phyloP scores from a whole-genome alignment of 148 eudicot genomes.

The Oxyria digyna region DNA sequence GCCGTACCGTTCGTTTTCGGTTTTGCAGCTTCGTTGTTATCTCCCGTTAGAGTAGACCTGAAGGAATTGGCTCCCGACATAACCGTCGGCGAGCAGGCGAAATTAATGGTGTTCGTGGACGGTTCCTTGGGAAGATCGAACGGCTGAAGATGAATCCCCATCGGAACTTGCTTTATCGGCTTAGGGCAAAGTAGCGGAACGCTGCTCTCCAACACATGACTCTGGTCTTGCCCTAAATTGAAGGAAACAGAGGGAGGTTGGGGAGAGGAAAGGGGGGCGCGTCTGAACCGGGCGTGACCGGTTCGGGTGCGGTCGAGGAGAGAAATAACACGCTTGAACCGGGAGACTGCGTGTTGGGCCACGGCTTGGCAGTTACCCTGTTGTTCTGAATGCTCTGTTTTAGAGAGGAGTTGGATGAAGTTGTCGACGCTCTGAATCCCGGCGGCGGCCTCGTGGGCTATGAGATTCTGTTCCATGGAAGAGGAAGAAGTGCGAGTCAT shows the following conservation, averaged over 20 bases:
- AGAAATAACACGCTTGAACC: constrained; percentile 69
- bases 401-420: constrained; percentile 45
- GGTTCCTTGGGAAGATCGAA: constrained; percentile 11
- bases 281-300: constrained; percentile 86
- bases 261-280: constrained; percentile 11
- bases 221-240: not conserved
- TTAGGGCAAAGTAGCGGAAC: constrained; percentile 44
- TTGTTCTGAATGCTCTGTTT: constrained; percentile 7
- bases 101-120: constrained; percentile 33
- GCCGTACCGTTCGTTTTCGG: constrained; percentile 1
- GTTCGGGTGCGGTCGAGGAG: constrained; percentile 54
- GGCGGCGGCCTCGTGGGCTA: constrained; percentile 55
- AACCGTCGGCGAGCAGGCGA: constrained; percentile 46
- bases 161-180: constrained; percentile 63
- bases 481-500: constrained; percentile 23
- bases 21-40: constrained; percentile 19
- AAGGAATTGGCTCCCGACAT: constrained; percentile 39
- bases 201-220: not conserved
- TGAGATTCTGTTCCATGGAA: constrained; percentile 26
- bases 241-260: not conserved
- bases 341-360: constrained; percentile 53
- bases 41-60: constrained; percentile 66
- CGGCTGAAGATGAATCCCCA: not conserved
- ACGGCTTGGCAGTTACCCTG: constrained; percentile 28
- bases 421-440: constrained; percentile 70